Conservation (phyloP, 108 stramenopile species). For the Pseudonitzschia pungens region DNA sequence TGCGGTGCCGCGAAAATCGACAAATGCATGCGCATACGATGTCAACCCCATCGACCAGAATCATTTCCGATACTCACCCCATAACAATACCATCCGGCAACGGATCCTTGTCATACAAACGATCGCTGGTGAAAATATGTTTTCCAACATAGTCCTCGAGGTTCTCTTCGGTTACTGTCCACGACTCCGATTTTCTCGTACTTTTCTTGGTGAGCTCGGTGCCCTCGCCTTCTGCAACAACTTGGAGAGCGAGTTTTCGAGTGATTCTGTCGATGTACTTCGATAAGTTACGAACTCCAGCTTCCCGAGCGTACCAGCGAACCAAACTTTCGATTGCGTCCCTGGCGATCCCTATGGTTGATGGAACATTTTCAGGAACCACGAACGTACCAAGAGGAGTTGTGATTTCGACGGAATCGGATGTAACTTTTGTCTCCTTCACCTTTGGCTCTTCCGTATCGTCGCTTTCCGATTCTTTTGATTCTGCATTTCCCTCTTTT, state of each 20-base stretch:
- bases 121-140: constrained; percentile 88
- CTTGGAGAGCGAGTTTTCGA: constrained; percentile 82
- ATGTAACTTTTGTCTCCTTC: constrained; percentile 6
- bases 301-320: constrained; percentile 96
- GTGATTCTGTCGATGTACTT: constrained; percentile 96
- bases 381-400: constrained; percentile 48
- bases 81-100: constrained; percentile 95
- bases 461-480: constrained; percentile 41
- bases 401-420: constrained; percentile 16
- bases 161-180: constrained; percentile 68
- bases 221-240: constrained; percentile 88
- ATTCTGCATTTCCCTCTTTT: constrained; percentile 7
- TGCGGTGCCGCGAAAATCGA: too few species aligned
- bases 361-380: constrained; percentile 62
- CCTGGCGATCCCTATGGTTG: constrained; percentile 58
- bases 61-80: constrained; percentile 48
- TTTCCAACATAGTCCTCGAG: constrained; percentile 93
- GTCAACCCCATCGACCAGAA: too few species aligned
- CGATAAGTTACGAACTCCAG: constrained; percentile 94
- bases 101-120: constrained; percentile 88
- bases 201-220: constrained; percentile 72
- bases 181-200: constrained; percentile 67
- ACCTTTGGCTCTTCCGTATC: constrained; percentile 24
- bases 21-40: too few species aligned
- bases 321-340: constrained; percentile 90